Conservation (phyloP, 2,329 filamentous ascomycete genomes). For the Ophiobolus disseminans region DNA sequence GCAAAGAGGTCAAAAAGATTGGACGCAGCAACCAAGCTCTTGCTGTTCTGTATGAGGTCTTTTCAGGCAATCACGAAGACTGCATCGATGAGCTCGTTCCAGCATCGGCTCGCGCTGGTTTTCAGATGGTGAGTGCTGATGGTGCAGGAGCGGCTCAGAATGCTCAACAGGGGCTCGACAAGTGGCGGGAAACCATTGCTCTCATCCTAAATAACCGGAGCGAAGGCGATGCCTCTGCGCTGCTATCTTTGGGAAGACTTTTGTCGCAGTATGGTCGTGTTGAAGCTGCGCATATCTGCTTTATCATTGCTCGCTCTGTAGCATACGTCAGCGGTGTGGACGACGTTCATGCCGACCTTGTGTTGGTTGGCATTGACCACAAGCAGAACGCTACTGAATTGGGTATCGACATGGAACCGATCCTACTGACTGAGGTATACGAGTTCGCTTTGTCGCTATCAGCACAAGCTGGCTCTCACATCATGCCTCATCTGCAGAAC, state of each 20-base stretch:
- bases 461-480: slow-evolving; percentile 58
- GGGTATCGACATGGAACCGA: slow-evolving; percentile 79
- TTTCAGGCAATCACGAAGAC: slow-evolving; percentile 93
- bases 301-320: slow-evolving; percentile 77
- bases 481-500: slow-evolving; percentile 80
- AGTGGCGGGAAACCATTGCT: slow-evolving; percentile 90
- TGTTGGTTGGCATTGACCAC: slow-evolving; percentile 86
- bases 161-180: slow-evolving; percentile 83
- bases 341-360: slow-evolving; percentile 78
- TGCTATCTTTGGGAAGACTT: slow-evolving; percentile 81
- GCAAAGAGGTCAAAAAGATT: slow-evolving; percentile 87
- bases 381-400: slow-evolving; percentile 73
- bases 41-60: slow-evolving; percentile 89
- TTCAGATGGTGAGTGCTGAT: slow-evolving; percentile 82
- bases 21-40: slow-evolving; percentile 84
- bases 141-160: slow-evolving; percentile 70
- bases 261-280: slow-evolving; percentile 84
- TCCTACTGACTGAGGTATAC: slow-evolving; percentile 95
- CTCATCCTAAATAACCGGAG: slow-evolving; percentile 90
- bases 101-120: slow-evolving; percentile 86
- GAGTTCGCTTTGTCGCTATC: slow-evolving; percentile 85
- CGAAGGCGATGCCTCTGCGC: slow-evolving; percentile 75
- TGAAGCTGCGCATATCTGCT: slow-evolving; percentile 94
- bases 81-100: slow-evolving; percentile 96
- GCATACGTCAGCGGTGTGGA: slow-evolving; percentile 82